Evolutionary conservation across 108 stramenopile genomes (phyloP).

Genomic region (Skeletonema menzelii): DNA sequence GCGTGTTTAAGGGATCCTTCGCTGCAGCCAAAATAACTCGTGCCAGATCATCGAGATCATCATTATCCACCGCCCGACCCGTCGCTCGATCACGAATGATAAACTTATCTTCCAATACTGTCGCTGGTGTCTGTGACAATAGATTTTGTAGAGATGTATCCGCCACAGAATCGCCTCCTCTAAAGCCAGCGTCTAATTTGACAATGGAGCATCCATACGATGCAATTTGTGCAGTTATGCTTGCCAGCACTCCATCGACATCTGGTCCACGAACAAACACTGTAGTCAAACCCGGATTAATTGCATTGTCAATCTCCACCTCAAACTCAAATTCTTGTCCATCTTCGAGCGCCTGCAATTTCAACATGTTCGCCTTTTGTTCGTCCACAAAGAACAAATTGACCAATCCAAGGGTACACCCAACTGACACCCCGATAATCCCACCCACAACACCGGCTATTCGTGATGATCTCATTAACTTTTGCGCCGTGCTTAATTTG

Average conservation of each 20-base stretch:
- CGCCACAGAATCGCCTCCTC: background rate
- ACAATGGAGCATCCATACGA: constrained; percentile 56
- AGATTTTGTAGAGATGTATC: constrained; percentile 10
- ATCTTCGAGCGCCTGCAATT: constrained; percentile 59
- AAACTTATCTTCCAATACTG: constrained; percentile 56
- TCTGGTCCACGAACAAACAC: constrained; percentile 67
- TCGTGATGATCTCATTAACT: constrained; percentile 15
- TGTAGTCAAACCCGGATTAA: constrained; percentile 51
- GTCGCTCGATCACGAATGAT: constrained; percentile 52
- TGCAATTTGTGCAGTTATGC: constrained; percentile 59
- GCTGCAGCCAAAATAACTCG: constrained; percentile 54
- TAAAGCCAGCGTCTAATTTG: constrained; percentile 54
- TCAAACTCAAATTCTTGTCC: constrained; percentile 68
- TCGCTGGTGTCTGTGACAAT: background rate
- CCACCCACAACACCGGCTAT: constrained; percentile 44
- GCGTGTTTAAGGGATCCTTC: constrained; percentile 49
- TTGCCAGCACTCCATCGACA: constrained; percentile 70
- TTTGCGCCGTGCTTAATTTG: constrained; percentile 54
- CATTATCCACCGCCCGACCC: constrained; percentile 55
- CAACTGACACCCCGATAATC: constrained; percentile 54
- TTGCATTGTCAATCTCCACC: constrained; percentile 61
- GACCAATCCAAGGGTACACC: constrained; percentile 68
- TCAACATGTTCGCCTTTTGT: constrained; percentile 47
- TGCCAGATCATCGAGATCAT: constrained; percentile 57
- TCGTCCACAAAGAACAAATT: constrained; percentile 69